Percentiles rank a stretch among this genome's conserved stretches.
These are phyloP conservation scores for Penicillium ucsense DNA, from an alignment of 495 filamentous ascomycete species.

Conservation along the genomic window DNA sequence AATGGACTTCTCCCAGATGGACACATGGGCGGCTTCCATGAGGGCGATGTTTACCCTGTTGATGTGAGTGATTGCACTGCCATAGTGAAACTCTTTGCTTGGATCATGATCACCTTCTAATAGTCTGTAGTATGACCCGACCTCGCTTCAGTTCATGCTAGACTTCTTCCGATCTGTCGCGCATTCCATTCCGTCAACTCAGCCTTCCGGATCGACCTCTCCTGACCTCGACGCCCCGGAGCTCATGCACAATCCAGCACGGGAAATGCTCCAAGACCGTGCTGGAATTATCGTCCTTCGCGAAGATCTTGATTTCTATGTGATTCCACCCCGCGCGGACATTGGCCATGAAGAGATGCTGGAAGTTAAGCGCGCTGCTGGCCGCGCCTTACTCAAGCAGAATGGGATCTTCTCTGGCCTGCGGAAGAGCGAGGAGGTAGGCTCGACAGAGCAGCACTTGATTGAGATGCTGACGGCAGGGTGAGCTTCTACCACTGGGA, in stretches of 20 bases:
- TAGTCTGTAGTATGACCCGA: conserved; percentile 79
- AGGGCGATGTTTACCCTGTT: conserved; percentile 90
- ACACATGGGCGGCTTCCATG: conserved; percentile 85
- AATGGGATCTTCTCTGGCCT: conserved; percentile 95
- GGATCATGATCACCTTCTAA: conserved; percentile 30
- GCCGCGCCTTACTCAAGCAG: conserved; percentile 74
- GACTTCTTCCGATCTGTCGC: conserved; percentile 97
- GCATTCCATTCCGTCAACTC: conserved; percentile 74
- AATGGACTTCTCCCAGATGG: conserved; percentile 97
- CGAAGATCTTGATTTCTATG: conserved; percentile 97
- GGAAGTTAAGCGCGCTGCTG: conserved; percentile 90
- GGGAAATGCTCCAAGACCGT: conserved; percentile 74
- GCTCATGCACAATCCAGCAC: conserved; percentile 55
- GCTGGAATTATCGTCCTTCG: conserved; percentile 96
- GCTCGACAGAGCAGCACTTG: conserved; percentile 94
- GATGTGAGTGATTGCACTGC: conserved; percentile 58
- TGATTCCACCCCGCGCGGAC: conserved; percentile 77
- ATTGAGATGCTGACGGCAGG: conserved; percentile 99
- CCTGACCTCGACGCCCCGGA: conserved; percentile 59
- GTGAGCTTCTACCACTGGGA: conserved; percentile 37
- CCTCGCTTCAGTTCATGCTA: conserved; percentile 96
- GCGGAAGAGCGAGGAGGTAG: conserved; percentile 87
- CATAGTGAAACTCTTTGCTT: no score
- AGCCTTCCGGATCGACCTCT: conserved; percentile 49
- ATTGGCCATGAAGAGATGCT: conserved; percentile 90